Conservation (phyloP, 768 basidiomycete species). For the Pleurotus tuoliensis region DNA sequence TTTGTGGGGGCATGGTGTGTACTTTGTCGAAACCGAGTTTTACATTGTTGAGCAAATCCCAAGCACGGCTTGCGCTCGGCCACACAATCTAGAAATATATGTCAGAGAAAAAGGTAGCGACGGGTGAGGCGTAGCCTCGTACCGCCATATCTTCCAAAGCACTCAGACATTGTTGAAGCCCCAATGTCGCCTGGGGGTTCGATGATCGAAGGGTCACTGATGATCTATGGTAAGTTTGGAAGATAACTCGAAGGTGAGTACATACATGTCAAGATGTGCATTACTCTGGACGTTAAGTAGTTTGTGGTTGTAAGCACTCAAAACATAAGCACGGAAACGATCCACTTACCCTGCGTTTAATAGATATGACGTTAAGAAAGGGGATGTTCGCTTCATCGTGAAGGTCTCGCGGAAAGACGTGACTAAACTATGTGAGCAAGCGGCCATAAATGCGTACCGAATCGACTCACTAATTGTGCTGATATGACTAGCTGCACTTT, state of each 20-base stretch:
- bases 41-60: slow-evolving; percentile 64
- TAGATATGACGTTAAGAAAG: slow-evolving; percentile 67
- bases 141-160: slow-evolving; percentile 71
- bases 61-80: slow-evolving; percentile 66
- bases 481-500: slow-evolving; percentile 68
- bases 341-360: slow-evolving; percentile 64
- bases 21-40: slow-evolving; percentile 48
- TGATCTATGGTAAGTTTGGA: neutral
- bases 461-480: slow-evolving; percentile 54
- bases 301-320: neutral
- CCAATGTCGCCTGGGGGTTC: slow-evolving; percentile 64
- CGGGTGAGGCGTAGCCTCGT: slow-evolving; percentile 14
- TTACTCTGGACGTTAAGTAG: slow-evolving; percentile 46
- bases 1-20: slow-evolving; percentile 29
- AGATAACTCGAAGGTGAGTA: neutral
- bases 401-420: slow-evolving; percentile 58
- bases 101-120: slow-evolving; percentile 10
- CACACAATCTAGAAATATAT: slow-evolving; percentile 47
- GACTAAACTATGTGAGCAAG: slow-evolving; percentile 33
- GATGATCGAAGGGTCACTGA: slow-evolving; percentile 70
- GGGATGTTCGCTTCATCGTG: slow-evolving; percentile 53
- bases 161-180: slow-evolving; percentile 59
- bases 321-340: neutral
- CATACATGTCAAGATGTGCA: slow-evolving; percentile 75
- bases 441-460: neutral